Conservation (phyloP, 345 rosid species). For the Ceriops zippeliana region DNA sequence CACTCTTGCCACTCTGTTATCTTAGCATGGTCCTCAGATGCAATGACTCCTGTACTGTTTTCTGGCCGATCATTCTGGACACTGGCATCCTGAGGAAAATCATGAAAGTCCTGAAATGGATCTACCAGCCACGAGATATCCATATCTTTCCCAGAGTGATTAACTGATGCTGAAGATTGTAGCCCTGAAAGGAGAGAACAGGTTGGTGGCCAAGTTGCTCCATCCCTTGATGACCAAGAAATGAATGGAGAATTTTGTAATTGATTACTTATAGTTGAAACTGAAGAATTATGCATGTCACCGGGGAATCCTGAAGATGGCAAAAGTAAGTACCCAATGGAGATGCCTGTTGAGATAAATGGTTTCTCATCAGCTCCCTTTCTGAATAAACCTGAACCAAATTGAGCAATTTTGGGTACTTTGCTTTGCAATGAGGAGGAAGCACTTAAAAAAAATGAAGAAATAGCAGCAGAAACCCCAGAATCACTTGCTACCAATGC, state of each 20-base stretch:
- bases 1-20: conserved; percentile 60
- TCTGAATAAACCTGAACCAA: conserved; percentile 43
- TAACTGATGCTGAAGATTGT: conserved; percentile 28
- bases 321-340: conserved; percentile 38
- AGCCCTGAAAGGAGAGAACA: conserved; percentile 34
- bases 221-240: conserved; percentile 31
- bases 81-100: conserved; percentile 42
- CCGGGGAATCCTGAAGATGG: conserved; percentile 32
- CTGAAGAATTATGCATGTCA: conserved; percentile 31
- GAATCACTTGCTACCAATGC: too few species aligned
- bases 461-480: conserved; percentile 26
- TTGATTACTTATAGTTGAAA: conserved; percentile 32
- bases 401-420: conserved; percentile 32
- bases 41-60: conserved; percentile 36
- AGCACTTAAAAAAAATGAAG: conserved; percentile 44
- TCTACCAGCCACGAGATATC: conserved; percentile 50
- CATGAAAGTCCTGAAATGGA: conserved; percentile 47
- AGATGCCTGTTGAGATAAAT: conserved; percentile 33
- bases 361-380: conserved; percentile 43
- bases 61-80: conserved; percentile 42
- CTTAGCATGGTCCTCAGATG: conserved; percentile 38
- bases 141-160: conserved; percentile 40
- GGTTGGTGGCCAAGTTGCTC: conserved; percentile 24
- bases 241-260: conserved; percentile 41
- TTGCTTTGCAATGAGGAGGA: conserved; percentile 32